Percentiles rank a stretch among this genome's conserved stretches.
Evolutionary conservation across 2,329 filamentous ascomycete species (phyloP).

Genomic region (Sarocladiaceae sp.): DNA sequence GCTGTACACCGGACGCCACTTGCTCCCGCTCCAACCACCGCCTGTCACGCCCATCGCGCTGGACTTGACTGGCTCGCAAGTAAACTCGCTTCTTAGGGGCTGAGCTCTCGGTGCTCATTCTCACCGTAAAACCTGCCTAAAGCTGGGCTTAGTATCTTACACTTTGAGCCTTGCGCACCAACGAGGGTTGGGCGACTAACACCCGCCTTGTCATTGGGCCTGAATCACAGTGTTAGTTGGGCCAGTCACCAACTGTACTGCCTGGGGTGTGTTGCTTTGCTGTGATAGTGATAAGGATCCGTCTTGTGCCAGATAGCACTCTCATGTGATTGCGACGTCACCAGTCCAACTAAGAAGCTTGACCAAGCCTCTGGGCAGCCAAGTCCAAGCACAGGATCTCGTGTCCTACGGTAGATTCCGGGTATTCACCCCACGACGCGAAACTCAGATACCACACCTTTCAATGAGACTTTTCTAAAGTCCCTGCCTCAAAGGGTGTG

Average conservation of each 20-base stretch:
- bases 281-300: background rate
- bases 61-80: conserved; percentile 1
- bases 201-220: background rate
- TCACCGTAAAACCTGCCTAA: too few species aligned
- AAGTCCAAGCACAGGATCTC: too few species aligned
- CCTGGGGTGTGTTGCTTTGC: background rate
- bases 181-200: background rate
- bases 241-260: background rate
- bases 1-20: background rate
- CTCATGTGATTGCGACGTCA: background rate
- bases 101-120: too few species aligned
- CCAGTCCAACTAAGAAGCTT: too few species aligned
- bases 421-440: background rate
- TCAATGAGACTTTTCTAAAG: too few species aligned
- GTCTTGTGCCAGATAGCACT: background rate
- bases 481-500: too few species aligned
- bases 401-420: background rate
- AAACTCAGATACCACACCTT: too few species aligned
- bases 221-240: background rate
- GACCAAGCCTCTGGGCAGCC: too few species aligned
- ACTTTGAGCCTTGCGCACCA: background rate
- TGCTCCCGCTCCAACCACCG: conserved; percentile 3
- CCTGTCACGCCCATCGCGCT: background rate
- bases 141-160: too few species aligned
- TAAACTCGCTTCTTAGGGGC: background rate